Percentiles rank a stretch among this genome's conserved stretches.
These are phyloP conservation scores for Phytophthora brassicae DNA, from an alignment of 352 stramenopile genomes.

Conservation along the genomic window DNA sequence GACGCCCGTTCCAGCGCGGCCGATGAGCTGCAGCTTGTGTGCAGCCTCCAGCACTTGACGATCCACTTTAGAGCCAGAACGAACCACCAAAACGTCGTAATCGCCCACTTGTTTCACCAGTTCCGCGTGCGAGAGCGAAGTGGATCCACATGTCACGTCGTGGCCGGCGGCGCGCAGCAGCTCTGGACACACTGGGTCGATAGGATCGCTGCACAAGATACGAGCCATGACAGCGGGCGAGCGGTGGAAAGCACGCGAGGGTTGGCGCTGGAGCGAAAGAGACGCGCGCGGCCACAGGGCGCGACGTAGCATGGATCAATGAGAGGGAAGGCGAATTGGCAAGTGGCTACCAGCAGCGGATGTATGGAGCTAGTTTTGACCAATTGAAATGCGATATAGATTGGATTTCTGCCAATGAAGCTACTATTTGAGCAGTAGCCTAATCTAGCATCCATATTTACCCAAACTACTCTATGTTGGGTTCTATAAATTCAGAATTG, in stretches of 20 bases:
- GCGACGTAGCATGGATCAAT: constrained; percentile 53
- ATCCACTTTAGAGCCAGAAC: constrained; percentile 80
- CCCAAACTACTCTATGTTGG: background rate
- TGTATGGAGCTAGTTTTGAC: no score
- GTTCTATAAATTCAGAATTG: background rate
- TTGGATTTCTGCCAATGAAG: no score
- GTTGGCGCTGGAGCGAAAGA: constrained; percentile 39
- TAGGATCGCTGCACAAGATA: constrained; percentile 89
- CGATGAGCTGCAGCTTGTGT: constrained; percentile 78
- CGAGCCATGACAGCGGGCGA: constrained; percentile 60
- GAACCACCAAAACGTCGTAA: constrained; percentile 91
- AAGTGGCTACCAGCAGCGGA: background rate
- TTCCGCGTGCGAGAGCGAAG: constrained; percentile 53
- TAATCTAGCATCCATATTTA: background rate
- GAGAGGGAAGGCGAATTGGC: constrained; percentile 6
- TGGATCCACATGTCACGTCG: constrained; percentile 64
- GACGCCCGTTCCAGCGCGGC: constrained; percentile 88
- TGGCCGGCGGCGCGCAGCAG: constrained; percentile 82
- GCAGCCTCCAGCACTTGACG: constrained; percentile 68
- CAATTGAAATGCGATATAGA: no score
- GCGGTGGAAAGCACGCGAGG: constrained; percentile 42
- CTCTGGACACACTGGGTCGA: constrained; percentile 79
- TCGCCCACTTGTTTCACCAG: constrained; percentile 71
- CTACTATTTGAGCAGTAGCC: no score
- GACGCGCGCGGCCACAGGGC: constrained; percentile 34